These are phyloP conservation scores for Babesia gibsoni DNA, from an alignment of 169 alveolate species.

Conservation along the genomic window DNA sequence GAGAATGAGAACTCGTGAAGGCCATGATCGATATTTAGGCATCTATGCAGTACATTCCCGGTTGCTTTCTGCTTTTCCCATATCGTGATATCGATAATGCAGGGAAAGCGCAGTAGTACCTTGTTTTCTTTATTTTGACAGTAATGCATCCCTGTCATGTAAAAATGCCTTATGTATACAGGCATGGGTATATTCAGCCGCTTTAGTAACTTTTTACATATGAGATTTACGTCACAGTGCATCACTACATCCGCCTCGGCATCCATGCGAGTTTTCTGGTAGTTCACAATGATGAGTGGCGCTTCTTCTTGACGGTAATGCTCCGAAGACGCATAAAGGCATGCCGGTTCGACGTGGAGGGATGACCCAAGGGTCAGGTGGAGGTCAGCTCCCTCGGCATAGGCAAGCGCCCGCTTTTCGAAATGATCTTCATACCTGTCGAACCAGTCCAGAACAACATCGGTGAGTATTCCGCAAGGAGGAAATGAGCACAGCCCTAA, in stretches of 20 bases:
- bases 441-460: constrained; percentile 82
- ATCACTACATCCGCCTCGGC: constrained; percentile 67
- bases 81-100: neutral
- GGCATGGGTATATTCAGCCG: constrained; percentile 11
- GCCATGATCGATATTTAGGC: constrained; percentile 15
- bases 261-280: constrained; percentile 76
- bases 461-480: constrained; percentile 79
- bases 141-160: constrained; percentile 35
- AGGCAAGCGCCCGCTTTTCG: constrained; percentile 61
- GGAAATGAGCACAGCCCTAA: constrained; percentile 76
- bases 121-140: neutral
- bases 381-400: constrained; percentile 73
- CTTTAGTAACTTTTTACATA: constrained; percentile 36
- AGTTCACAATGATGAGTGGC: constrained; percentile 71
- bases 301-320: constrained; percentile 65
- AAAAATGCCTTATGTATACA: neutral
- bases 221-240: constrained; percentile 73
- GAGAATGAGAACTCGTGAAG: constrained; percentile 33
- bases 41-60: constrained; percentile 9
- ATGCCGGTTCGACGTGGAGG: constrained; percentile 81
- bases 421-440: constrained; percentile 77
- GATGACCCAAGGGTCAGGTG: constrained; percentile 80
- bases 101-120: constrained; percentile 30
- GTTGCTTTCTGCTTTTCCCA: neutral
- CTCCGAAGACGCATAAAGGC: constrained; percentile 75